Percentiles rank a stretch among this genome's conserved stretches.
Conservation (phyloP, 805 yeast species). For the Metschnikowia picachoensis region DNA sequence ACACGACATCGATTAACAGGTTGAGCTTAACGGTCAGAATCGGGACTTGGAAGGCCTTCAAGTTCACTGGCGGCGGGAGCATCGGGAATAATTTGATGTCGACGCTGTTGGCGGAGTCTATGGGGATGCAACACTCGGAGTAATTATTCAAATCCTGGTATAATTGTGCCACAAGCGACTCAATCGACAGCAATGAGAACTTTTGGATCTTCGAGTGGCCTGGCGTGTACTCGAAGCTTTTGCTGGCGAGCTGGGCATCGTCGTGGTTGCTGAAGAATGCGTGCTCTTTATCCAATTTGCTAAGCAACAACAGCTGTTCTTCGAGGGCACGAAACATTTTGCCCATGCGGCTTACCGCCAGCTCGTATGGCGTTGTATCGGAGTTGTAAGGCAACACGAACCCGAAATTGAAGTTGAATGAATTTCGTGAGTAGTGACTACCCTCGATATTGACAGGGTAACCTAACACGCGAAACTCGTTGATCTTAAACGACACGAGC, state of each 20-base stretch:
- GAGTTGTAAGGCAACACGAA: conserved; percentile 83
- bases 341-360: conserved; percentile 79
- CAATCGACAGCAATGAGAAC: conserved; percentile 46
- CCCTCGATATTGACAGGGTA: conserved; percentile 83
- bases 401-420: conserved; percentile 88
- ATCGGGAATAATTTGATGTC: conserved; percentile 93
- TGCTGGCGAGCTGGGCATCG: conserved; percentile 5
- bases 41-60: conserved; percentile 85
- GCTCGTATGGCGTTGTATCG: conserved; percentile 82
- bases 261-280: conserved; percentile 31
- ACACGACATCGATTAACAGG: conserved; percentile 75
- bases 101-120: conserved; percentile 83
- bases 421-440: conserved; percentile 77
- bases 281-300: conserved; percentile 42
- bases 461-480: conserved; percentile 70
- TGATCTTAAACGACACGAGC: conserved; percentile 68
- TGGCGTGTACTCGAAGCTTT: conserved; percentile 24
- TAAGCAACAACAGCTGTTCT: conserved; percentile 77
- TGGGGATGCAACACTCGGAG: conserved; percentile 92
- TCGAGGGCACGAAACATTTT: conserved; percentile 86
- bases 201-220: conserved; percentile 34
- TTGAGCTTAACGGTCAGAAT: conserved; percentile 77
- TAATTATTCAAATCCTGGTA: conserved; percentile 92
- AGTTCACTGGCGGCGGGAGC: conserved; percentile 71
- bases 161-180: conserved; percentile 81